phyloP scores from a whole-genome alignment of 495 filamentous ascomycete species.

The Hypoxylon fragiforme region DNA sequence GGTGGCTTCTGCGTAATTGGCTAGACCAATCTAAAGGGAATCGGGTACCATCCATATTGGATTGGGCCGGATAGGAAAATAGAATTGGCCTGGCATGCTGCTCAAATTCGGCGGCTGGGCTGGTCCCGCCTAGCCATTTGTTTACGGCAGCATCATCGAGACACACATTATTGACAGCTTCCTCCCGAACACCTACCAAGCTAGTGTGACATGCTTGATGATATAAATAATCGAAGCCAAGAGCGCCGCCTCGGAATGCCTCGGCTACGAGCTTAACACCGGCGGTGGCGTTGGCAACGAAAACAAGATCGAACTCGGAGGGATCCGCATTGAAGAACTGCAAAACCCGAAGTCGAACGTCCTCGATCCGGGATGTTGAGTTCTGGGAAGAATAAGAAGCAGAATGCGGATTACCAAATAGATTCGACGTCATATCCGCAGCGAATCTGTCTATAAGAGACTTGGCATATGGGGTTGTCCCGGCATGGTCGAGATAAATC shows the following conservation, averaged over 20 bases:
- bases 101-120: conserved; percentile 19
- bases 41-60: conserved; percentile 88
- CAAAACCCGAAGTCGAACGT: conserved; percentile 71
- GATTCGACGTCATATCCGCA: conserved; percentile 70
- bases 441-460: conserved; percentile 80
- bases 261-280: conserved; percentile 86
- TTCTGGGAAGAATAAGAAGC: conserved; percentile 78
- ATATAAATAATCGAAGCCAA: conserved; percentile 80
- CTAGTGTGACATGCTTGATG: conserved; percentile 88
- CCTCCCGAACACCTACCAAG: conserved; percentile 78
- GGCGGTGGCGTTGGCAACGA: conserved; percentile 90
- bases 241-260: conserved; percentile 62
- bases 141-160: conserved; percentile 71
- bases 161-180: conserved; percentile 65
- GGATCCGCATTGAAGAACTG: conserved; percentile 85
- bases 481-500: conserved; percentile 92
- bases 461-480: conserved; percentile 79
- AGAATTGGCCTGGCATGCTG: conserved; percentile 45
- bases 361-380: conserved; percentile 73
- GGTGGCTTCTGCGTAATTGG: conserved; percentile 47
- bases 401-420: conserved; percentile 93
- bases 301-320: conserved; percentile 82
- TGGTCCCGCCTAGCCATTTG: conserved; percentile 58
- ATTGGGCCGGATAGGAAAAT: conserved; percentile 88
- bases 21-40: conserved; percentile 72